Percentiles rank a stretch among this genome's conserved stretches.
Conservation (phyloP, 2,329 filamentous ascomycete species). For the Xylariaceae sp. region DNA sequence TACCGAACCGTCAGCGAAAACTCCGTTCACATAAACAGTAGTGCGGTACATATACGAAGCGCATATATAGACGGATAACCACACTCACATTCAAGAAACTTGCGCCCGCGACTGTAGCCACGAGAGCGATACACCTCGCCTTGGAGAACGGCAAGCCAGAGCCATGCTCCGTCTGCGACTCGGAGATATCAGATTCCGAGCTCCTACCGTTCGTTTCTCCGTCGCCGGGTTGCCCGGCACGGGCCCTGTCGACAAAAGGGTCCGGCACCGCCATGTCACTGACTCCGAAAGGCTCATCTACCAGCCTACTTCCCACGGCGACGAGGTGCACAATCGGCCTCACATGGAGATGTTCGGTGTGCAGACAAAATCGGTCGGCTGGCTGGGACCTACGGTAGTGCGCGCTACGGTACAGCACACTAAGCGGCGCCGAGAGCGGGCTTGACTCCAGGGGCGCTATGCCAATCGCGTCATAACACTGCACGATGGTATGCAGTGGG, state of each 20-base stretch:
- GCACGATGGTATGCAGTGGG: too few species aligned
- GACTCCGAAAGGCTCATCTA: not conserved
- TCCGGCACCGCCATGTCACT: conserved; percentile 4
- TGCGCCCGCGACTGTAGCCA: conserved; percentile 51
- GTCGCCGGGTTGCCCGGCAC: not conserved
- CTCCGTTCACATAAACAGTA: not conserved
- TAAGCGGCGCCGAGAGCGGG: too few species aligned
- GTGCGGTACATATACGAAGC: too few species aligned
- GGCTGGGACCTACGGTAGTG: too few species aligned
- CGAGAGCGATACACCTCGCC: conserved; percentile 50
- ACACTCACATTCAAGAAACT: conserved; percentile 50
- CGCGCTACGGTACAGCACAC: too few species aligned
- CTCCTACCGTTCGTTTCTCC: not conserved
- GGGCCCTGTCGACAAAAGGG: not conserved
- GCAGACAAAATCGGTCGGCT: too few species aligned
- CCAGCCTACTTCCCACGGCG: too few species aligned
- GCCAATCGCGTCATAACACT: too few species aligned
- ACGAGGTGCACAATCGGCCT: too few species aligned
- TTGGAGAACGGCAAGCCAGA: conserved; percentile 42
- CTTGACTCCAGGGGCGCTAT: too few species aligned
- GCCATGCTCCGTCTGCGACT: conserved; percentile 18
- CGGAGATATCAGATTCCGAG: conserved; percentile 14
- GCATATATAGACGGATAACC: not conserved
- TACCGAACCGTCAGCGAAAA: conserved; percentile 26
- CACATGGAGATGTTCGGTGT: too few species aligned